A percentile compares a stretch with the other conserved stretches of the same genome.
These are phyloP conservation scores for Pilaira anomala DNA, from an alignment of 192 early-diverging fungal species.

Conservation along the genomic window DNA sequence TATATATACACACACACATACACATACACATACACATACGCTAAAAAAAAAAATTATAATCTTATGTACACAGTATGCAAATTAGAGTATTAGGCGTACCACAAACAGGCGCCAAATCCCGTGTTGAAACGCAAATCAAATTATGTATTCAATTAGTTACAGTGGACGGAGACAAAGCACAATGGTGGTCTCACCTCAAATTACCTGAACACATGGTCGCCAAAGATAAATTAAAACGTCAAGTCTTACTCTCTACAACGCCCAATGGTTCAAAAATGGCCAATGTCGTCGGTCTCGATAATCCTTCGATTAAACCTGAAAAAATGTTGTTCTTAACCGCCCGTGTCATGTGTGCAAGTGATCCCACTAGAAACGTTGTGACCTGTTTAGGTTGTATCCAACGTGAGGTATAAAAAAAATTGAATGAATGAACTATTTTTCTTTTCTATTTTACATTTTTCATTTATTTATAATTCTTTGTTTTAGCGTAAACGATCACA, in stretches of 20 bases:
- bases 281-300: constrained; percentile 20
- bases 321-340: constrained; percentile 71
- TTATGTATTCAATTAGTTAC: constrained; percentile 82
- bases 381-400: constrained; percentile 83
- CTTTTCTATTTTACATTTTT: too few relatives aligned
- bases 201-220: constrained; percentile 86
- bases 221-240: constrained; percentile 64
- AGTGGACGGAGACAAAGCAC: constrained; percentile 67
- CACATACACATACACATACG: neutral
- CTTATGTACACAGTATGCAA: constrained; percentile 27
- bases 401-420: constrained; percentile 61
- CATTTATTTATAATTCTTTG: too few relatives aligned
- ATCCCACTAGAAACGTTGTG: constrained; percentile 69
- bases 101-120: constrained; percentile 69
- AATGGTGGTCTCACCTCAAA: constrained; percentile 80
- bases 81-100: constrained; percentile 44
- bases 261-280: constrained; percentile 19
- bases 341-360: constrained; percentile 81
- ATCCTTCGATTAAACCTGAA: constrained; percentile 7
- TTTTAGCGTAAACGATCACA: constrained; percentile 57
- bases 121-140: constrained; percentile 95
- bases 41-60: too few relatives aligned
- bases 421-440: too few relatives aligned
- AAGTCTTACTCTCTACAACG: constrained; percentile 2
- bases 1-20: neutral